These are phyloP conservation scores for Pseudogymnoascus sp. DNA, from an alignment of 2,329 filamentous ascomycete species.

Conservation along the genomic window DNA sequence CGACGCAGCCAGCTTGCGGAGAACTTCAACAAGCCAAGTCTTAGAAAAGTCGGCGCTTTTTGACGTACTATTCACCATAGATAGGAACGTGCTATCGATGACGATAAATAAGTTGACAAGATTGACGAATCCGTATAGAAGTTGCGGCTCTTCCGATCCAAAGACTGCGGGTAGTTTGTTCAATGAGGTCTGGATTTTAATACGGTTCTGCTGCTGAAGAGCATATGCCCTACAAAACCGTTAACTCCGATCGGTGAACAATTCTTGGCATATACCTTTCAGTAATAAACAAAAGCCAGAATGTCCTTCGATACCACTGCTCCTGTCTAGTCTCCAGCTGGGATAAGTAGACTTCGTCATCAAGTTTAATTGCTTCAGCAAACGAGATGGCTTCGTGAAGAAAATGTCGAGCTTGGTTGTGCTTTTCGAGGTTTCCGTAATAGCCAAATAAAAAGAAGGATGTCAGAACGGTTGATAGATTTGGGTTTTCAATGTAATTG, in stretches of 20 bases:
- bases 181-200: conserved; percentile 2
- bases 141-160: not conserved
- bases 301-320: conserved; percentile 26
- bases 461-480: conserved; percentile 28
- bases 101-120: conserved; percentile 8
- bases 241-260: not conserved
- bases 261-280: conserved; percentile 18
- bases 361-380: conserved; percentile 27
- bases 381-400: conserved; percentile 29
- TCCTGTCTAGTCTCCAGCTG: conserved; percentile 1
- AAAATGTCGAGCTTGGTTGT: conserved; percentile 33
- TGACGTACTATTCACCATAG: conserved; percentile 5
- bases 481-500: conserved; percentile 26
- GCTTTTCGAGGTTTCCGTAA: conserved; percentile 30
- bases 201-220: conserved; percentile 6
- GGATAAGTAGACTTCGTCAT: conserved; percentile 24
- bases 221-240: conserved; percentile 1
- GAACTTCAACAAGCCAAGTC: conserved; percentile 9
- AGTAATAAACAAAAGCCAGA: conserved; percentile 30
- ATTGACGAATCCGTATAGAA: not conserved
- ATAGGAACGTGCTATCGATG: conserved; percentile 5
- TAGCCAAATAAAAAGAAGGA: conserved; percentile 32
- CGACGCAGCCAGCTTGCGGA: not conserved
- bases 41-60: conserved; percentile 3
- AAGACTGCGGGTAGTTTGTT: conserved; percentile 4